phyloP scores from a whole-genome alignment of 495 filamentous ascomycete genomes.

The Letharia lupina region DNA sequence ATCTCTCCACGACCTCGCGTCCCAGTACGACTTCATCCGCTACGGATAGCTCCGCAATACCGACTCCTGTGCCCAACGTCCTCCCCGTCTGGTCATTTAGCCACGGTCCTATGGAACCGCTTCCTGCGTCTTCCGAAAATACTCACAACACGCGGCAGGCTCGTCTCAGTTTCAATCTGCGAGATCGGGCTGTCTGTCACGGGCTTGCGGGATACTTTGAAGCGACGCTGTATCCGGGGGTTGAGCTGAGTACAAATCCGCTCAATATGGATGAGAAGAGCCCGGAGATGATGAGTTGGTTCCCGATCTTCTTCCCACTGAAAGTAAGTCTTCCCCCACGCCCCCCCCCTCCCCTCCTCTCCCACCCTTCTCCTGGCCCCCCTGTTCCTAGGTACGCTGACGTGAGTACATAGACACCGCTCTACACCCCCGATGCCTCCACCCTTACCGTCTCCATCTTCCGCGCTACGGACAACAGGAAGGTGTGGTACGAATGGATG shows the following conservation, averaged over 20 bases:
- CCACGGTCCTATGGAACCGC: constrained; percentile 30
- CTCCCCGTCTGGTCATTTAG: constrained; percentile 28
- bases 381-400: background rate
- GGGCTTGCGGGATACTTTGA: constrained; percentile 95
- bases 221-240: constrained; percentile 70
- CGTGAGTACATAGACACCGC: constrained; percentile 52
- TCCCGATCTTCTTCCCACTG: constrained; percentile 94
- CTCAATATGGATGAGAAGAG: constrained; percentile 89
- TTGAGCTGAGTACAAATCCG: constrained; percentile 88
- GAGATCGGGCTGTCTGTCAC: constrained; percentile 73
- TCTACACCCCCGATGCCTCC: constrained; percentile 77
- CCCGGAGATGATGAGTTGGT: constrained; percentile 96
- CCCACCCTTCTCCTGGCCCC: background rate
- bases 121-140: constrained; percentile 22
- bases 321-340: constrained; percentile 54
- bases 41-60: constrained; percentile 15
- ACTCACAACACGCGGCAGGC: constrained; percentile 79
- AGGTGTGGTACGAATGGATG: constrained; percentile 99
- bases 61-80: constrained; percentile 29
- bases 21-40: constrained; percentile 19
- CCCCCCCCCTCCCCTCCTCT: background rate
- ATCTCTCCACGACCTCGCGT: constrained; percentile 45
- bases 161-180: constrained; percentile 61
- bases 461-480: constrained; percentile 86
- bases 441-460: constrained; percentile 89